Evolutionary conservation across 164 flowering plant genomes (phyloP), one percentile per base, ranked within the genome.

Genomic region (Amborella trichopoda): DNA sequence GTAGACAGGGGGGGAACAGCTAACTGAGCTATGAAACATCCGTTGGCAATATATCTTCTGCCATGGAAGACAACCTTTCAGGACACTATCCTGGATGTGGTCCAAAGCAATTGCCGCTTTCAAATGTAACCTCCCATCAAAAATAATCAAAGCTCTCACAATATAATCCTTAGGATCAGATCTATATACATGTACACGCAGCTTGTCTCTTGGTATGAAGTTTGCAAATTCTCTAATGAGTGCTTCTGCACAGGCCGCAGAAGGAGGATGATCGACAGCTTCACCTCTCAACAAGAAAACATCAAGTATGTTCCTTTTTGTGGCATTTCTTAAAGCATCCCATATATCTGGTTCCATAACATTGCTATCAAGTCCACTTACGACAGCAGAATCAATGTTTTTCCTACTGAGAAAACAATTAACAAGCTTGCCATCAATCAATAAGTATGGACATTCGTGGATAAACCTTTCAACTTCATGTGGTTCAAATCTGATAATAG

Each of bases 41-140:
- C 64, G 85, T 55, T 76, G 80, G 66, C 91, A 81, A 52, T 52
- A 61, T 45, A 93, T 78, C 63, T 72, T 88, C 78, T 93, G 99
- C 99, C 99, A 93, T 21, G 83, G 26, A 26, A 50, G 62, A 64
- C 72, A 83, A 28, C 94, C 91, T 61, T 78, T 64, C 42, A 93
- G 69, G 24, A 69, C 93, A 64, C 74, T 83, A 46, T 96, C 96
- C 40, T 79, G 67, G 34, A 93, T 65, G 32, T 74, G 72, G 66
- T 93, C 83, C 74, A 93, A 68, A 34, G 99, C 99, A 68, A 63
- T 81, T 41, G 97, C 99, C 25, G 99, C 99, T 70, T 85, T 95
- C 71, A 85, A 67, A 76, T 88, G 89, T 32, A 88, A 48, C 61
- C 76, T 69, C 26, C 95, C 95, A 73, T 88, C 95, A 62, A 93